Base-by-base conservation (phyloP, 1,139 yeast genomes). In the Geotrichum fermentans region DNA sequence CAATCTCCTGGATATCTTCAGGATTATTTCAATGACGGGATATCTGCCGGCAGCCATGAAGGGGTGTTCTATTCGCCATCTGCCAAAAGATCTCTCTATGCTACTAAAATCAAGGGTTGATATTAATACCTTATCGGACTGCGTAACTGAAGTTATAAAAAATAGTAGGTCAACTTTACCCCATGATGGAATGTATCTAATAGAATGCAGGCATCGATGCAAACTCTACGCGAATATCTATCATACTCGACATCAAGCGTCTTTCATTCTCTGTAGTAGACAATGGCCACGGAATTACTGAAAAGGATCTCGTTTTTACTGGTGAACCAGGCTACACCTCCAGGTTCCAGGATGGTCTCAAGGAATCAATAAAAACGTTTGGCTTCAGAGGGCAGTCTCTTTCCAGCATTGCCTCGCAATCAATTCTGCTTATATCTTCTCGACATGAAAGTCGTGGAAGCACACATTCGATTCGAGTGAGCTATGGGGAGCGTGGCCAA, bases 271-370 rank as follows among this genome's bases (percentile, higher is more conserved):
- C 64, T 13, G 76, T 82, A 1, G 60, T 61, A 10, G 85, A 80
- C 58, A 72, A 79, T 58, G 84, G 83, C 13, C 50, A 51, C 34
- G 83, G 82, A 0, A 77, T 85, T 44, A 58, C 63, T 22, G 78
- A 78, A 16, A 73, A 67, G 2, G 83, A 82, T 52, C 66, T 84
- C 58, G 73, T 74, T 38, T 10, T 32, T 26, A 54, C 66, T 13
- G 59, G 57, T 2, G 45, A 34, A 17, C 53, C 55, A 16, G 58
- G 64, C 8, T 61, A 60, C 50, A 79, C 85, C 2, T 79, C 85
- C 0, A 82, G 79, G 55, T 52, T 72, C 8, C 22, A 42, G 1
- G 30, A 41, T 1, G 43, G 67, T 11, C 60, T 62, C 2, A 73
- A 71, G 20, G 53, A 72, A 36, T 33, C 17, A n/a, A 45, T 56